Percentiles rank a stretch among this genome's conserved stretches.
Evolutionary conservation across 2,329 filamentous ascomycete genomes (phyloP).

Genomic region (Colletotrichum tabaci): DNA sequence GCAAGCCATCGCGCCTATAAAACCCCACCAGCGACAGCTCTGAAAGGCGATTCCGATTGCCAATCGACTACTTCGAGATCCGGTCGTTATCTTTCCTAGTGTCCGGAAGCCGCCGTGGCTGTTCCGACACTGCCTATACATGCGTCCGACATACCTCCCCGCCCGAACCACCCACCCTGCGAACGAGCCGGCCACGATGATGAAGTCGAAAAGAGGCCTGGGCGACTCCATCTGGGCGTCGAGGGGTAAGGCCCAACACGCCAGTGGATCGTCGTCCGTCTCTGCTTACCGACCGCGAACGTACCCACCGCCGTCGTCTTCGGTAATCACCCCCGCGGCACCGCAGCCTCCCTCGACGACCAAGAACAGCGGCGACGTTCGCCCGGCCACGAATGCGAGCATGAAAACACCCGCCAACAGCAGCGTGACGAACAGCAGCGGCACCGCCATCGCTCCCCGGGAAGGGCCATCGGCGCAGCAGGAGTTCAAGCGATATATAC

Average conservation of each 20-base stretch:
- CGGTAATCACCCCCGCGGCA: slow-evolving; percentile 22
- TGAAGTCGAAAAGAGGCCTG: slow-evolving; percentile 24
- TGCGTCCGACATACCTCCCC: background rate
- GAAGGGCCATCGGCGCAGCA: slow-evolving; percentile 48
- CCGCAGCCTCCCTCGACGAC: slow-evolving; percentile 1
- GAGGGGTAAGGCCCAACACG: slow-evolving; percentile 17
- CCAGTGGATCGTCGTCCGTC: background rate
- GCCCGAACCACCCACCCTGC: background rate
- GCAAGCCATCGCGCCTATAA: background rate
- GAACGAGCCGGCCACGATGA: background rate
- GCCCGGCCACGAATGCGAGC: background rate
- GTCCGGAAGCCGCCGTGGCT: no score
- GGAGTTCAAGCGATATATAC: slow-evolving; percentile 71
- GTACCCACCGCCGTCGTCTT: background rate
- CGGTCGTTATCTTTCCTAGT: background rate
- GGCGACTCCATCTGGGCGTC: slow-evolving; percentile 39
- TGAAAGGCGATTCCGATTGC: no score
- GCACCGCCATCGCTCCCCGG: background rate
- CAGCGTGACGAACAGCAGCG: background rate
- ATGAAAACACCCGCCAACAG: background rate
- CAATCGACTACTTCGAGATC: background rate
- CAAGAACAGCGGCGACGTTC: background rate
- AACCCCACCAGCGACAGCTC: background rate
- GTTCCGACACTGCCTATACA: background rate
- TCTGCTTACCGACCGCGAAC: background rate